These are phyloP conservation scores for Cutaneotrichosporon sp. DNA, from an alignment of 1,284 basidiomycete species.

Conservation along the genomic window DNA sequence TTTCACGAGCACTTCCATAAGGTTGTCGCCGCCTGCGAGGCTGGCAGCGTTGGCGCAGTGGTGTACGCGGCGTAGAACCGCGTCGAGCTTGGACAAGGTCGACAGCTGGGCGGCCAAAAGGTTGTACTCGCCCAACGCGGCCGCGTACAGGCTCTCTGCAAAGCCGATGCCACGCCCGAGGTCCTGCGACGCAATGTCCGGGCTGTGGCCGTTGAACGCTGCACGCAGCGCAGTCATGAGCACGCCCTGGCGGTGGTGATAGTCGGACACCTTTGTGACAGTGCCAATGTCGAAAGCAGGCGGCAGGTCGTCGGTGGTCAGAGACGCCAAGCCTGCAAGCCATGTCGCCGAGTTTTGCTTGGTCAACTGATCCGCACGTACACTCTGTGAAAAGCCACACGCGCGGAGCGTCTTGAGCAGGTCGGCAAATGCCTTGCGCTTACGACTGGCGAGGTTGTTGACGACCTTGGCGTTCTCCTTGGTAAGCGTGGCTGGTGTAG, in stretches of 20 bases:
- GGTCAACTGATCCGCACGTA: conserved; percentile 66
- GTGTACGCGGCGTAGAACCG: conserved; percentile 15
- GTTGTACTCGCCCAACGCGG: conserved; percentile 54
- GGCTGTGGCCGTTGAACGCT: conserved; percentile 65
- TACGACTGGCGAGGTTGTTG: conserved; percentile 71
- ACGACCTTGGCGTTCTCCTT: conserved; percentile 66
- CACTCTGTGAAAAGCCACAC: conserved; percentile 66
- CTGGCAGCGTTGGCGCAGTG: conserved; percentile 20
- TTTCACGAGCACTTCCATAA: conserved; percentile 14
- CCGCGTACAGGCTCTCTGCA: conserved; percentile 69
- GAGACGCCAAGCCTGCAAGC: conserved; percentile 54
- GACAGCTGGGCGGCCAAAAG: conserved; percentile 11
- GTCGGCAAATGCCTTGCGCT: conserved; percentile 87
- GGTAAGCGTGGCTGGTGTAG: conserved; percentile 54
- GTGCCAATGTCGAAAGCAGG: conserved; percentile 12
- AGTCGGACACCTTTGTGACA: conserved; percentile 54
- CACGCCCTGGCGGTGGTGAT: conserved; percentile 66
- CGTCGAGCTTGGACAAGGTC: conserved; percentile 5
- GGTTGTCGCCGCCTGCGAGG: conserved; percentile 21
- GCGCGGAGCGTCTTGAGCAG: conserved; percentile 82
- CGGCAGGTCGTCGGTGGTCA: conserved; percentile 18
- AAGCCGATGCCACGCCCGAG: conserved; percentile 72
- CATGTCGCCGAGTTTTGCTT: conserved; percentile 61
- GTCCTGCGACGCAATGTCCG: conserved; percentile 78
- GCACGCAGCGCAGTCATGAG: conserved; percentile 65